These are phyloP conservation scores for Ascomycota sp. DNA, from an alignment of 2,329 filamentous ascomycete species.

Conservation along the genomic window DNA sequence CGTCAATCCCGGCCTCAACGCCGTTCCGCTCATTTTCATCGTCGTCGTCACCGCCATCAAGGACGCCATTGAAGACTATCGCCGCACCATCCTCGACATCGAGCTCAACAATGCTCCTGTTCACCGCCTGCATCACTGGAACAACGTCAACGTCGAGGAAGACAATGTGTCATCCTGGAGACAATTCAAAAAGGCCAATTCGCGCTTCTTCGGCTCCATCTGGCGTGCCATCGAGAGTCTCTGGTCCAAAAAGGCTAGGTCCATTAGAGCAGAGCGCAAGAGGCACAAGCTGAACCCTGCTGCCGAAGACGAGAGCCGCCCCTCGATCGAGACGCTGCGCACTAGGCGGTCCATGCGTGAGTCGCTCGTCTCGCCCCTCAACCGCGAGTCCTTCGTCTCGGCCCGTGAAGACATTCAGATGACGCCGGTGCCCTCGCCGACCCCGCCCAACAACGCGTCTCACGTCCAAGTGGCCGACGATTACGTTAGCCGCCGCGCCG, in stretches of 20 bases:
- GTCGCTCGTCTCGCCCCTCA: constrained; percentile 28
- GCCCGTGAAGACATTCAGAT: constrained; percentile 66
- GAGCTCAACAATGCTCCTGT: constrained; percentile 93
- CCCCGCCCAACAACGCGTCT: constrained; percentile 20
- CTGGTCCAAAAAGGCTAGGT: constrained; percentile 30
- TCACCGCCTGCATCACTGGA: constrained; percentile 71
- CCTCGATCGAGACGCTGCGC: constrained; percentile 28
- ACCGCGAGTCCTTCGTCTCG: constrained; percentile 31
- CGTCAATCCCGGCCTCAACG: constrained; percentile 70
- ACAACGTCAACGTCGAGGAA: constrained; percentile 81
- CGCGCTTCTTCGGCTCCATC: constrained; percentile 35
- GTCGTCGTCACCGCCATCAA: constrained; percentile 76
- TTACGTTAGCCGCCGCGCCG: constrained; percentile 12
- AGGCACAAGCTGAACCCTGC: constrained; percentile 5
- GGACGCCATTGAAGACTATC: constrained; percentile 88
- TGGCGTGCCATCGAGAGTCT: constrained; percentile 24
- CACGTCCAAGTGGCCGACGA: constrained; percentile 19
- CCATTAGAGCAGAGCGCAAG: constrained; percentile 27
- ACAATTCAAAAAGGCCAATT: constrained; percentile 72
- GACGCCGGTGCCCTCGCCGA: constrained; percentile 79
- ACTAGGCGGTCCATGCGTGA: constrained; percentile 15
- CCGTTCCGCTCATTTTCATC: constrained; percentile 86
- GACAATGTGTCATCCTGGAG: constrained; percentile 78
- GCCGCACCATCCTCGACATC: constrained; percentile 75
- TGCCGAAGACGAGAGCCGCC: constrained; percentile 31